These are phyloP conservation scores for Prinsepia uniflora DNA, from an alignment of 306 rosid genomes.

Conservation along the genomic window DNA sequence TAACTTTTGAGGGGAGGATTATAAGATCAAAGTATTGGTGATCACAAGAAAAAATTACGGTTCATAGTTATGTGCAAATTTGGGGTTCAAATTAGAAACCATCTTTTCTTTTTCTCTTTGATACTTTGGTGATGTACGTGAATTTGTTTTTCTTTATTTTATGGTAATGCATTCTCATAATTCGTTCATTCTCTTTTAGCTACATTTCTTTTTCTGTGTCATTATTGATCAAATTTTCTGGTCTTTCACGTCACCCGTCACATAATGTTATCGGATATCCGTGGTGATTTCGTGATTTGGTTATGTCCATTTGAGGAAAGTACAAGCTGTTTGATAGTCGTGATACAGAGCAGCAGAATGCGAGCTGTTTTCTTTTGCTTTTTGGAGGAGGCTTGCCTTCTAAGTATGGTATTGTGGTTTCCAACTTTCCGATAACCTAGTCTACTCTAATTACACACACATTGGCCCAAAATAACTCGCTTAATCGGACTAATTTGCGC, in stretches of 20 bases:
- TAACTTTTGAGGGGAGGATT: slow-evolving; percentile 9
- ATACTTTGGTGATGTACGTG: slow-evolving; percentile 36
- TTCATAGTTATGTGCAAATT: slow-evolving; percentile 17
- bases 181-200: neutral
- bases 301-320: neutral
- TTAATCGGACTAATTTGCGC: too few relatives aligned
- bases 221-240: neutral
- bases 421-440: too few relatives aligned
- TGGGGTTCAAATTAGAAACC: slow-evolving; percentile 19
- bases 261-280: too few relatives aligned
- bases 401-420: neutral
- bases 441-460: too few relatives aligned
- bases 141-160: slow-evolving; percentile 7
- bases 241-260: neutral
- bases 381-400: neutral
- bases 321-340: neutral
- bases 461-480: too few relatives aligned
- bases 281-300: neutral
- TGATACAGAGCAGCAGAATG: neutral
- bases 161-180: slow-evolving; percentile 22
- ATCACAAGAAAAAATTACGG: slow-evolving; percentile 22
- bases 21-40: slow-evolving; percentile 3
- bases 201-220: neutral
- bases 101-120: neutral
- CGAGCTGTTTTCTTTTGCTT: neutral